These are phyloP conservation scores for Ceratobasidium sp. DNA, from an alignment of 1,284 basidiomycete species.

Conservation along the genomic window DNA sequence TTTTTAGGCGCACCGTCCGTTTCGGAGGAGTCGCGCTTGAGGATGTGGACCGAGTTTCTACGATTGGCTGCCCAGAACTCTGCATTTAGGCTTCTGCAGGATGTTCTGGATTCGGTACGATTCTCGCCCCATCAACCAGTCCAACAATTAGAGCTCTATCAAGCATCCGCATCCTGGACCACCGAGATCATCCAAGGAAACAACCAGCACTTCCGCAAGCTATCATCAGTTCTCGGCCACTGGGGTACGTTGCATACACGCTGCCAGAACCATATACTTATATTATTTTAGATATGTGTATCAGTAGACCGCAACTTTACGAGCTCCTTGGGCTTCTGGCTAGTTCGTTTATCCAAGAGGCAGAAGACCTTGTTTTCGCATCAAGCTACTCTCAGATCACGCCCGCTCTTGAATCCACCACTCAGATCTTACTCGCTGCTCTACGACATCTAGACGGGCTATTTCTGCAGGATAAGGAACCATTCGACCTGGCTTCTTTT, in stretches of 20 bases:
- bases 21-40: background rate
- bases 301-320: conserved; percentile 3
- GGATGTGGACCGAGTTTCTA: conserved; percentile 21
- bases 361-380: conserved; percentile 7
- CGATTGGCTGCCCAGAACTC: background rate
- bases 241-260: conserved; percentile 23
- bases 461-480: background rate
- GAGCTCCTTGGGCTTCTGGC: background rate
- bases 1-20: background rate
- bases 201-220: background rate
- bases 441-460: background rate
- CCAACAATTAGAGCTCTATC: background rate
- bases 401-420: background rate
- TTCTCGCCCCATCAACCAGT: background rate
- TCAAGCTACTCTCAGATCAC: background rate
- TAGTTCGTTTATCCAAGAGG: background rate
- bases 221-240: conserved; percentile 2
- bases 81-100: background rate
- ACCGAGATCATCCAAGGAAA: conserved; percentile 5
- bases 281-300: conserved; percentile 2
- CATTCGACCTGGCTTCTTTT: background rate
- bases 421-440: background rate
- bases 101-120: background rate
- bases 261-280: background rate
- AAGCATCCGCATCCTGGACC: conserved; percentile 9